Evolutionary conservation across 139 green algal species (phyloP), one percentile per base, ranked within the genome.

Genomic region (Mychonastes homosphaera): DNA sequence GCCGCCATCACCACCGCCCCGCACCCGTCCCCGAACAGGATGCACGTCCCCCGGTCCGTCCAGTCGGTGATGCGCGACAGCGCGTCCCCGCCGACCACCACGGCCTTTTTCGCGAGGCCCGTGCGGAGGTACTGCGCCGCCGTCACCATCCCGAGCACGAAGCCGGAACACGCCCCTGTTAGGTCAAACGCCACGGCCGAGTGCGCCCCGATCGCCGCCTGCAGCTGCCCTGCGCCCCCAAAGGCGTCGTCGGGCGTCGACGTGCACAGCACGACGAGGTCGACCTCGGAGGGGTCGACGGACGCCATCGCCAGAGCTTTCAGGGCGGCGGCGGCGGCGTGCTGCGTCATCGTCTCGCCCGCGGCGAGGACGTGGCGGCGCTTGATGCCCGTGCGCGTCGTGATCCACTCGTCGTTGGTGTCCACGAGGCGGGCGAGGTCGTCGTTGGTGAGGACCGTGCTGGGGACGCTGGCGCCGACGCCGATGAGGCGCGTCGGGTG

Each of bases 331-430:
- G 78, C 54, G 12, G 73, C 71, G 15, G 85, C 88, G 34, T 94
- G 81, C 26, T 65, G 44, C 2, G 57, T 56, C 46, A 96, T 65
- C 15, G 38, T 77, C 48, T 96, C 87, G 2, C 73, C 81, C 24
- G 82, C 73, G 21, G 48, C 63, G 19, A 98, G 56, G 0, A 98
- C 77, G 58, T 90, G 84, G 15, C 90, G 71, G 18, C 53, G 64
- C 57, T 61, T 79, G 62, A 94, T 98, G 48, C 91, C 91, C 1
- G 92, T 98, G 6, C 92, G 74, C 0, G 71, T 77, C 3, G 55
- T 41, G 53, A 99, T 99, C 93, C 93, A 99, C 47, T 97, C 93
- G 56, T 99, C 93, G 60, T 79, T 92, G 0, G 93, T 99, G 10
- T 98, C 93, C 34, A 99, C 83, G 2, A 95, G 70, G 70, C 82